Percentiles rank a stretch among this genome's conserved stretches.
Conservation (phyloP, 352 stramenopile genomes). For the Phytopythium cucurbitacearum region DNA sequence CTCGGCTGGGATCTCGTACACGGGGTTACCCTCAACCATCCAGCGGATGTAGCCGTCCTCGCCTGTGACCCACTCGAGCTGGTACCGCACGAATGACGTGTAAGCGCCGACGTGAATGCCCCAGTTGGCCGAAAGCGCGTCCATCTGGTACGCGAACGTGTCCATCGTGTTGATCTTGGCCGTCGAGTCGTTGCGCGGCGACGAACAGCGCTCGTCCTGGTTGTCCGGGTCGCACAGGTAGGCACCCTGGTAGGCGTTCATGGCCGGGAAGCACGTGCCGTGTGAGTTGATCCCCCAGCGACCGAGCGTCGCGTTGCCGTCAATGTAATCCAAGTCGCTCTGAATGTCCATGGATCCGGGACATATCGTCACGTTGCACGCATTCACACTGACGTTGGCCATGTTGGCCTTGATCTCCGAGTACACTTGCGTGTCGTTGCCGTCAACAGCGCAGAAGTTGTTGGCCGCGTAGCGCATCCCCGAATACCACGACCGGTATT, state of each 20-base stretch:
- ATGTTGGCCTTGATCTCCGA: constrained; percentile 31
- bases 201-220: constrained; percentile 37
- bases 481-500: constrained; percentile 49
- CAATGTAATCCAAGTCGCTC: constrained; percentile 47
- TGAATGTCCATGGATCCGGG: constrained; percentile 49
- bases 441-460: constrained; percentile 36
- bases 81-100: constrained; percentile 53
- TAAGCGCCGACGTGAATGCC: constrained; percentile 59
- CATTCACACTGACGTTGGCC: constrained; percentile 41
- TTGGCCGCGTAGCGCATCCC: constrained; percentile 57
- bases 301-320: constrained; percentile 27
- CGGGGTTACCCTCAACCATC: constrained; percentile 52
- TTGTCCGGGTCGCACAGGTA: constrained; percentile 65
- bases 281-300: constrained; percentile 69
- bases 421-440: constrained; percentile 40
- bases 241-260: constrained; percentile 63
- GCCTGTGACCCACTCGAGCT: constrained; percentile 69
- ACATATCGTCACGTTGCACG: constrained; percentile 38
- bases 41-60: constrained; percentile 62
- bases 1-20: constrained; percentile 70
- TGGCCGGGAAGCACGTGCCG: constrained; percentile 51
- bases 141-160: constrained; percentile 69
- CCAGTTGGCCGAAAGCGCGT: constrained; percentile 70
- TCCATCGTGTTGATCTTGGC: constrained; percentile 54
- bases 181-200: constrained; percentile 40